Percentiles rank a stretch among this genome's conserved stretches.
phyloP scores from a whole-genome alignment of 208 protist species.

The Leishmania gerbilli region DNA sequence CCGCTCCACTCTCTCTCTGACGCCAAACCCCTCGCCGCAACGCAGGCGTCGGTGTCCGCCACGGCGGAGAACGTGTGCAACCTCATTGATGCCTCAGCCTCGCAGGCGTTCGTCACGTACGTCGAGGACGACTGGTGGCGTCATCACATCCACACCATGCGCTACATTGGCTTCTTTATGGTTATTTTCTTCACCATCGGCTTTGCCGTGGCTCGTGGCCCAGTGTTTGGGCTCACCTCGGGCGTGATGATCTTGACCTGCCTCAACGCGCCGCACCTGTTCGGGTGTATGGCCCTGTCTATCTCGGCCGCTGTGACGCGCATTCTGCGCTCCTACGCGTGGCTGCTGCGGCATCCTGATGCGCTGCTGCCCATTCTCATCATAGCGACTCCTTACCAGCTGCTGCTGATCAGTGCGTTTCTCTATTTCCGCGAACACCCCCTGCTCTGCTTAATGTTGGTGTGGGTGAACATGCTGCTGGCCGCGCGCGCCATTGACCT shows the following conservation, averaged over 20 bases:
- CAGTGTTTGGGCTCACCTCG: conserved; percentile 52
- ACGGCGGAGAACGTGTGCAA: not conserved
- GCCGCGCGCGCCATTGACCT: conserved; percentile 66
- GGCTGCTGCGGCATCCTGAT: conserved; percentile 68
- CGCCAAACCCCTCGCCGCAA: not conserved
- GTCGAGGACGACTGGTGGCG: conserved; percentile 80
- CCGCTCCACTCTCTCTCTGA: not conserved
- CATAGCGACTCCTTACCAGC: conserved; percentile 54
- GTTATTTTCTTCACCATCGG: conserved; percentile 37
- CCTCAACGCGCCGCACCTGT: conserved; percentile 70
- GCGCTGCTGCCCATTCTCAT: conserved; percentile 47
- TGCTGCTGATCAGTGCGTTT: conserved; percentile 57
- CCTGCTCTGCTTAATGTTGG: conserved; percentile 46
- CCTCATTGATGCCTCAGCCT: conserved; percentile 6
- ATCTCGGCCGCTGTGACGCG: conserved; percentile 47
- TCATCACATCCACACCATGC: conserved; percentile 71
- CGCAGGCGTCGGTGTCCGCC: not conserved
- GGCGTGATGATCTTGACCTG: conserved; percentile 65
- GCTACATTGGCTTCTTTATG: conserved; percentile 68
- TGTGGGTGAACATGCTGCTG: conserved; percentile 58
- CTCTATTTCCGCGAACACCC: conserved; percentile 63
- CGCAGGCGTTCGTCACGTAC: conserved; percentile 45
- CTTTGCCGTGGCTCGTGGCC: conserved; percentile 38
- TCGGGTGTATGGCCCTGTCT: conserved; percentile 61
- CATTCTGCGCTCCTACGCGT: conserved; percentile 52